phyloP scores from a whole-genome alignment of 495 filamentous ascomycete genomes.

The Elaphomyces granulatus region DNA sequence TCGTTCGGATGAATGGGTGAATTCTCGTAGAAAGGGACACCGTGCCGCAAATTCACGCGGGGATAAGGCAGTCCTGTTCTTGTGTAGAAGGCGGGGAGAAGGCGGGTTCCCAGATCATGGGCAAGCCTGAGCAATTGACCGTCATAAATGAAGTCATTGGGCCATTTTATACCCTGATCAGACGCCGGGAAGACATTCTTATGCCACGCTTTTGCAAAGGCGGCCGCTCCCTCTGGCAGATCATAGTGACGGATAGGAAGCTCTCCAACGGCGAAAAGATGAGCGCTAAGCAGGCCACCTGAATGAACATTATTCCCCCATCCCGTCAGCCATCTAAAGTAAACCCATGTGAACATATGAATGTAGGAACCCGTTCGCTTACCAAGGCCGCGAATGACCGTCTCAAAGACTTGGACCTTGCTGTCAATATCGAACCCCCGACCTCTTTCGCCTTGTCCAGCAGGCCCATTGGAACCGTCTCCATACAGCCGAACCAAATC shows the following conservation, averaged over 20 bases:
- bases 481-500: slow-evolving; percentile 77
- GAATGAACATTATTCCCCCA: not conserved
- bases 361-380: slow-evolving; percentile 7
- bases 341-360: too few relatives aligned
- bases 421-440: slow-evolving; percentile 90
- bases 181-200: slow-evolving; percentile 16
- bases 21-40: slow-evolving; percentile 79
- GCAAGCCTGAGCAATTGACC: slow-evolving; percentile 80
- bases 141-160: slow-evolving; percentile 68
- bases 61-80: slow-evolving; percentile 89
- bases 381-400: slow-evolving; percentile 82
- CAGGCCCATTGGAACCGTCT: slow-evolving; percentile 56
- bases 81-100: slow-evolving; percentile 83
- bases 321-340: not conserved
- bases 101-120: slow-evolving; percentile 62
- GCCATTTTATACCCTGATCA: slow-evolving; percentile 51
- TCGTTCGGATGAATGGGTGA: slow-evolving; percentile 48
- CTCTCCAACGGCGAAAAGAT: slow-evolving; percentile 82
- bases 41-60: slow-evolving; percentile 81
- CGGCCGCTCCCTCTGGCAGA: slow-evolving; percentile 25
- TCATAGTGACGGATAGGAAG: slow-evolving; percentile 69
- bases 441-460: slow-evolving; percentile 55
- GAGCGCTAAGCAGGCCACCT: slow-evolving; percentile 77
- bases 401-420: slow-evolving; percentile 97
- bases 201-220: slow-evolving; percentile 28